These are phyloP conservation scores for Rhizopogon rudus DNA, from an alignment of 768 basidiomycete species.

Conservation along the genomic window DNA sequence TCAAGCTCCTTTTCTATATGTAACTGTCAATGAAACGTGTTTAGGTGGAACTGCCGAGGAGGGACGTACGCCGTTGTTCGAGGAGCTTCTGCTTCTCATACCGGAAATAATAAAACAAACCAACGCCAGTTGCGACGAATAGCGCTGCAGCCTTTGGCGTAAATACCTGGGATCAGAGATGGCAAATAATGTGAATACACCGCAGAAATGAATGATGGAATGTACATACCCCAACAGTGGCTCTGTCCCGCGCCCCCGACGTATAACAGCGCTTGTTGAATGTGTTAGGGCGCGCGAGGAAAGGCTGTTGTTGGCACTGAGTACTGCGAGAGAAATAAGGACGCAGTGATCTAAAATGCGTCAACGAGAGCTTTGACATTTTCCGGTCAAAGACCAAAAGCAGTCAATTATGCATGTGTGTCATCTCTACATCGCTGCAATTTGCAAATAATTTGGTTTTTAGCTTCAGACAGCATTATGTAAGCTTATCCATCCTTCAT, in stretches of 20 bases:
- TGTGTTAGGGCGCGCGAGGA: not conserved
- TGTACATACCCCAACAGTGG: constrained; percentile 29
- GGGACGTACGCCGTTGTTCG: constrained; percentile 65
- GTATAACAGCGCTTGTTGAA: not conserved
- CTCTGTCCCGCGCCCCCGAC: constrained; percentile 26
- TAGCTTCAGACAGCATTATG: too few species aligned
- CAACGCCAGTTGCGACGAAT: constrained; percentile 79
- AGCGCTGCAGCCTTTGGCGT: constrained; percentile 80
- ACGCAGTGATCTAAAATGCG: not conserved
- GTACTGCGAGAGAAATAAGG: not conserved
- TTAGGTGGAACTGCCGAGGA: not conserved
- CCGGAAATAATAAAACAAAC: constrained; percentile 84
- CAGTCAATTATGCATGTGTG: not conserved
- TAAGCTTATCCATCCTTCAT: too few species aligned
- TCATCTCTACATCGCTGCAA: not conserved
- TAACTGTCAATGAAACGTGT: not conserved
- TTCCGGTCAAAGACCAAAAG: not conserved
- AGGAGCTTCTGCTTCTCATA: constrained; percentile 77
- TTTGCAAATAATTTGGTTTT: not conserved
- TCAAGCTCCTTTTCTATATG: constrained; percentile 67
- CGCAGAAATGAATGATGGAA: not conserved
- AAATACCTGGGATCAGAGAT: constrained; percentile 61
- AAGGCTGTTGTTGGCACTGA: not conserved
- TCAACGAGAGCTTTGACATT: not conserved
- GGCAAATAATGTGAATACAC: not conserved